Evolutionary conservation across 179 eudicot genomes (phyloP).

Genomic region (Pouteria campechiana): DNA sequence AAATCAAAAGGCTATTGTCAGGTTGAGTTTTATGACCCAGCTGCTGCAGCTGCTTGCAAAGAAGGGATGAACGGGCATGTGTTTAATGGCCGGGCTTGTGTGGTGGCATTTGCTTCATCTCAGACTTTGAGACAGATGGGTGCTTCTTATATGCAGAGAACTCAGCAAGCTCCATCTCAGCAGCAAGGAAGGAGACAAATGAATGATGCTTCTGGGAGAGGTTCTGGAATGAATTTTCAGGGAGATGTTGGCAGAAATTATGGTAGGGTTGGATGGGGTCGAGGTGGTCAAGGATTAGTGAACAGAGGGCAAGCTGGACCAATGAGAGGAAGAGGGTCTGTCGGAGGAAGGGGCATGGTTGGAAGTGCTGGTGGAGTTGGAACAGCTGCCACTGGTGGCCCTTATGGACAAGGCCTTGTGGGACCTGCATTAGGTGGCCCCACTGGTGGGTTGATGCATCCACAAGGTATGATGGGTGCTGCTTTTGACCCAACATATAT

Average conservation of each 20-base stretch:
- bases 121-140: conserved; percentile 82
- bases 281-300: conserved; percentile 66
- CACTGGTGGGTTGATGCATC: conserved; percentile 67
- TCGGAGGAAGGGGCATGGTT: conserved; percentile 52
- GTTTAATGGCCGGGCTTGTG: conserved; percentile 88
- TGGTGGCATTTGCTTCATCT: conserved; percentile 80
- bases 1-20: conserved; percentile 97
- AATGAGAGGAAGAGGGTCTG: conserved; percentile 63
- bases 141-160: conserved; percentile 49
- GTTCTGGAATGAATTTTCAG: conserved; percentile 55
- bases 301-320: conserved; percentile 53
- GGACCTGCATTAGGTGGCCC: conserved; percentile 77
- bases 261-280: conserved; percentile 79
- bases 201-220: conserved; percentile 41
- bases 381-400: conserved; percentile 43
- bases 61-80: conserved; percentile 78
- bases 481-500: conserved; percentile 80
- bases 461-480: conserved; percentile 86
- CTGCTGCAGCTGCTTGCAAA: conserved; percentile 71
- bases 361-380: conserved; percentile 57
- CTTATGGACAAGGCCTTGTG: conserved; percentile 52
- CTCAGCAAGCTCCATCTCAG: conserved; percentile 43
- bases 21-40: conserved; percentile 70
- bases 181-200: conserved; percentile 40
- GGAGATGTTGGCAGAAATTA: conserved; percentile 51